Evolutionary conservation across 441 rosid genomes (phyloP).

Genomic region (Populus tomentosa): DNA sequence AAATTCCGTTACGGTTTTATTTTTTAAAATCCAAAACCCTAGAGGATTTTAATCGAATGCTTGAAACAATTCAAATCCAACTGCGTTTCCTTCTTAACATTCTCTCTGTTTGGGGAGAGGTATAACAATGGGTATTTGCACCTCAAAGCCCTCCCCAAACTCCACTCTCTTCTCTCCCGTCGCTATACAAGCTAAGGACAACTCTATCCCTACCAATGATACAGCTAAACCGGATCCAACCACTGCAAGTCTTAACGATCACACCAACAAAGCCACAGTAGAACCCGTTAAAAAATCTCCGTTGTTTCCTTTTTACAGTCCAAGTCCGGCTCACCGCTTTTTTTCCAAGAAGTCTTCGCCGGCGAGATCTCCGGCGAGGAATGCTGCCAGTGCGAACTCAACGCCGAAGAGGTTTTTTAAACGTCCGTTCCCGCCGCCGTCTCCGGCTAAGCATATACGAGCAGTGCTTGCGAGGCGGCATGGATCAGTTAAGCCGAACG

Average conservation of each 20-base stretch:
- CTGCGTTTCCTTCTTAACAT: not conserved
- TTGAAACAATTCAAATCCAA: not conserved
- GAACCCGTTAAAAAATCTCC: conserved; percentile 67
- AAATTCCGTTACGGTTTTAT: not conserved
- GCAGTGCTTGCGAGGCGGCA: too few species aligned
- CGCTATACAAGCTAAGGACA: conserved; percentile 17
- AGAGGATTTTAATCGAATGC: not conserved
- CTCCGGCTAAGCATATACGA: conserved; percentile 94
- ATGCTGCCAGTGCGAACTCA: conserved; percentile 45
- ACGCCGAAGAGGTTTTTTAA: conserved; percentile 77
- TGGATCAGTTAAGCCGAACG: conserved; percentile 85
- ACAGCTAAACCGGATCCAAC: conserved; percentile 27
- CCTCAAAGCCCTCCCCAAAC: conserved; percentile 57
- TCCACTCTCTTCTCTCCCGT: conserved; percentile 20
- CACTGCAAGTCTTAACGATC: conserved; percentile 7
- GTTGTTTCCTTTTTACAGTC: conserved; percentile 69
- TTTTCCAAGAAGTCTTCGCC: conserved; percentile 91
- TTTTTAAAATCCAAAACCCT: not conserved
- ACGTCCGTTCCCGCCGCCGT: conserved; percentile 86
- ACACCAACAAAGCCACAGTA: conserved; percentile 17
- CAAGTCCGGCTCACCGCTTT: conserved; percentile 85
- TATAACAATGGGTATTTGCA: conserved; percentile 72
- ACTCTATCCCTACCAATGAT: conserved; percentile 9
- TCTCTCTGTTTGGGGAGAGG: conserved; percentile 26
- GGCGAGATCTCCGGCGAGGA: conserved; percentile 75